phyloP scores from a whole-genome alignment of 805 yeast species.

The Hanseniaspora occidentalis region DNA sequence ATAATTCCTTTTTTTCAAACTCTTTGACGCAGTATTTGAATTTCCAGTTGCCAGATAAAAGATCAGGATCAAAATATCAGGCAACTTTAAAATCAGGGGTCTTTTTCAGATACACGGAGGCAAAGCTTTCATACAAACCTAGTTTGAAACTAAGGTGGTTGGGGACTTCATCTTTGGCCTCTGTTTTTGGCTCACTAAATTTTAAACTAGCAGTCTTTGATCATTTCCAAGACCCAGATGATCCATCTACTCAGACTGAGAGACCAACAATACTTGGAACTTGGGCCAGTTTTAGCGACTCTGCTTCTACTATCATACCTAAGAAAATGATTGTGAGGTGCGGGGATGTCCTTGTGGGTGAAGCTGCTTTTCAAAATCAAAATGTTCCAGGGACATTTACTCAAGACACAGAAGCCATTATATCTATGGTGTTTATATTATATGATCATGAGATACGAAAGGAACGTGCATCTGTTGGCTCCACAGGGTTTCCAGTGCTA shows the following conservation, averaged over 20 bases:
- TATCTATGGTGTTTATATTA: constrained; percentile 23
- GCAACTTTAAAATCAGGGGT: not conserved
- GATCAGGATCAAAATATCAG: not conserved
- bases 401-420: constrained; percentile 17
- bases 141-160: constrained; percentile 27
- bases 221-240: constrained; percentile 21
- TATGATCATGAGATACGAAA: constrained; percentile 23
- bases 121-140: not conserved
- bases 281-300: constrained; percentile 4
- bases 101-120: not conserved
- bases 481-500: constrained; percentile 1
- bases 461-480: constrained; percentile 13
- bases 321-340: constrained; percentile 15
- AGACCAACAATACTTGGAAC: constrained; percentile 11
- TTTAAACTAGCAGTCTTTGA: constrained; percentile 25
- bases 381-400: constrained; percentile 10
- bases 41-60: not conserved
- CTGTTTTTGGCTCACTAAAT: constrained; percentile 24
- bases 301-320: constrained; percentile 18
- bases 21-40: not conserved
- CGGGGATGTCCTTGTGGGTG: constrained; percentile 9
- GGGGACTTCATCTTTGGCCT: constrained; percentile 27
- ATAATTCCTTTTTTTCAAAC: constrained; percentile 2
- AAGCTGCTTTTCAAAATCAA: not conserved
- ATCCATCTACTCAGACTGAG: constrained; percentile 21